Conservation (phyloP, 108 stramenopile genomes). For the Nitzschia sp. region DNA sequence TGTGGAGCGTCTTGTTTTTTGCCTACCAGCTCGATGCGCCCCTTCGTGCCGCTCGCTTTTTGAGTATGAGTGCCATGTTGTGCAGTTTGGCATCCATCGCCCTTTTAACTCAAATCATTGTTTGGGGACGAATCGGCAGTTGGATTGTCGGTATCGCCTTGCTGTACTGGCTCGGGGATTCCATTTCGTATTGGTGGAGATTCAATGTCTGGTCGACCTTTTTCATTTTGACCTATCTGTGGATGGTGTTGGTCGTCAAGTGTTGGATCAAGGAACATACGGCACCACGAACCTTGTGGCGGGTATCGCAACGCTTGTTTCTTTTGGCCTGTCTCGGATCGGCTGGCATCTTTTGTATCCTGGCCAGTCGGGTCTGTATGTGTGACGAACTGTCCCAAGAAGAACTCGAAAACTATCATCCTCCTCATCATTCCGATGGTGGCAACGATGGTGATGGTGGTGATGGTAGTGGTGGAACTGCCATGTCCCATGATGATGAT, state of each 20-base stretch:
- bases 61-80: conserved; percentile 28
- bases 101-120: conserved; percentile 21
- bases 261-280: conserved; percentile 19
- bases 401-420: neutral
- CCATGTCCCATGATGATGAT: no score
- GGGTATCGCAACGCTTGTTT: neutral
- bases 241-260: conserved; percentile 15
- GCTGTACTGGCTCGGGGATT: conserved; percentile 10
- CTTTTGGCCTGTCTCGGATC: conserved; percentile 7
- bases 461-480: no score
- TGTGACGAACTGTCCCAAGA: conserved; percentile 22
- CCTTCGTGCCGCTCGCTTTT: conserved; percentile 18
- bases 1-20: conserved; percentile 37
- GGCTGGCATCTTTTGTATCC: conserved; percentile 20
- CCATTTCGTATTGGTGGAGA: conserved; percentile 16
- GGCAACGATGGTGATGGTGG: no score
- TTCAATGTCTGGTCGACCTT: conserved; percentile 37
- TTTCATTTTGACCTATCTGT: conserved; percentile 24
- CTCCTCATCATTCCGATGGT: no score
- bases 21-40: conserved; percentile 17
- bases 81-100: conserved; percentile 29
- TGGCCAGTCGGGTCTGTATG: conserved; percentile 17
- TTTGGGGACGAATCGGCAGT: conserved; percentile 15
- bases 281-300: conserved; percentile 14
- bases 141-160: conserved; percentile 1